These are phyloP conservation scores for Amaranthus tricolor DNA, from an alignment of 179 eudicot genomes.

Conservation along the genomic window DNA sequence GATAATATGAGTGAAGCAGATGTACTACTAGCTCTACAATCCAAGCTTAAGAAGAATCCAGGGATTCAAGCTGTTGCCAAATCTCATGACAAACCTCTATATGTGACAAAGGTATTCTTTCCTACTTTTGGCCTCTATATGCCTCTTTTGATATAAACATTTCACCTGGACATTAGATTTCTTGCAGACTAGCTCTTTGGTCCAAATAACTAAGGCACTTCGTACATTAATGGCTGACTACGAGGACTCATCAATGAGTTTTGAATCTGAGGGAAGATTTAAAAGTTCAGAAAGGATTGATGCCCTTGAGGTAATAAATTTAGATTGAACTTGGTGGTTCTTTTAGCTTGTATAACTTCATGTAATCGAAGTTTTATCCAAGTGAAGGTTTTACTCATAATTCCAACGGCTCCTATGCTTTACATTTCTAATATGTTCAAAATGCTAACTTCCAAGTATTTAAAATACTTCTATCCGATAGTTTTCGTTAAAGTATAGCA, in stretches of 20 bases:
- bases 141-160: background rate
- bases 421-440: no score
- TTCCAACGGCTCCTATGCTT: no score
- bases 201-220: slow-evolving; percentile 73
- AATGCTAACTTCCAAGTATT: no score
- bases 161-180: slow-evolving; percentile 11
- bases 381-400: no score
- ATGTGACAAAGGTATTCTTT: slow-evolving; percentile 63
- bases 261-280: slow-evolving; percentile 45
- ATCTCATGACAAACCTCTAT: slow-evolving; percentile 71
- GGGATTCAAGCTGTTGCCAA: slow-evolving; percentile 81
- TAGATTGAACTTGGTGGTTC: background rate
- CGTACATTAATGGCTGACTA: slow-evolving; percentile 53
- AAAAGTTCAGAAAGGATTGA: slow-evolving; percentile 66
- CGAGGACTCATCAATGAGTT: slow-evolving; percentile 48
- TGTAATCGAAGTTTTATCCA: no score
- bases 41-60: slow-evolving; percentile 85
- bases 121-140: slow-evolving; percentile 5
- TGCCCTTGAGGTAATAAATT: slow-evolving; percentile 76
- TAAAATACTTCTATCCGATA: no score
- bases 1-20: slow-evolving; percentile 93
- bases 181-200: slow-evolving; percentile 67
- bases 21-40: slow-evolving; percentile 71
- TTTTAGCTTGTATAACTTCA: no score
- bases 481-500: no score